phyloP scores from a whole-genome alignment of 352 stramenopile genomes.

The Pythium dissimile region DNA sequence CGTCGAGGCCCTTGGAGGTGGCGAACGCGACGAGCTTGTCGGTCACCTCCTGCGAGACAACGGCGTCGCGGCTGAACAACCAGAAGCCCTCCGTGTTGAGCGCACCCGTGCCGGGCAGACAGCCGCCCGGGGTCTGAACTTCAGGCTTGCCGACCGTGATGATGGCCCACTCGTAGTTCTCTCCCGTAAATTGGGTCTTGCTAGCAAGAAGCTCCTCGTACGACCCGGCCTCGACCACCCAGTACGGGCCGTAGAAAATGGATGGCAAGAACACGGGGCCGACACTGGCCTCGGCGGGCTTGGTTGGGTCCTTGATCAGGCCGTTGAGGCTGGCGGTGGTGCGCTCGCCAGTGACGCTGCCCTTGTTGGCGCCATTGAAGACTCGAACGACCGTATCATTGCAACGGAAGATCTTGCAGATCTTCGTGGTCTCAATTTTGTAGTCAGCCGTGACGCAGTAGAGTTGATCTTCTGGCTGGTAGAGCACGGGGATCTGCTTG shows the following conservation, averaged over 20 bases:
- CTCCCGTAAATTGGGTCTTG: constrained; percentile 3
- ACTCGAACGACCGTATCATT: constrained; percentile 18
- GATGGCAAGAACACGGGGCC: constrained; percentile 15
- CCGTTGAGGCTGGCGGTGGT: constrained; percentile 8
- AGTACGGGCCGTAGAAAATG: constrained; percentile 20
- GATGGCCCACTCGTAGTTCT: constrained; percentile 26
- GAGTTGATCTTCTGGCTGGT: constrained; percentile 13
- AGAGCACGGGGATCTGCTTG: constrained; percentile 16
- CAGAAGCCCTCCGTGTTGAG: constrained; percentile 20
- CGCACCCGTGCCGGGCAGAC: constrained; percentile 8
- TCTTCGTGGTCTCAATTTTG: constrained; percentile 14
- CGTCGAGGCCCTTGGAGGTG: constrained; percentile 20
- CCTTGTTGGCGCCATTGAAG: constrained; percentile 14
- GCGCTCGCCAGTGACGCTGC: constrained; percentile 12
- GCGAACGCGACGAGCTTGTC: constrained; percentile 16
- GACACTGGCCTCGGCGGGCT: constrained; percentile 17
- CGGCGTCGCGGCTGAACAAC: constrained; percentile 19
- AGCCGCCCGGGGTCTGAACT: constrained; percentile 7
- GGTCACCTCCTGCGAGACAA: constrained; percentile 7
- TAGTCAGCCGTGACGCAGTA: constrained; percentile 21
- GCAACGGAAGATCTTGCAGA: constrained; percentile 13
- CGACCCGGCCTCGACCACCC: constrained; percentile 20
- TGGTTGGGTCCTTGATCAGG: constrained; percentile 16
- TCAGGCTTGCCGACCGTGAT: constrained; percentile 14
- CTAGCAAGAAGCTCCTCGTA: constrained; percentile 15